Percentiles rank a stretch among this genome's conserved stretches.
These are phyloP conservation scores for Ustilago crameri DNA, from an alignment of 1,284 basidiomycete genomes.

Conservation along the genomic window DNA sequence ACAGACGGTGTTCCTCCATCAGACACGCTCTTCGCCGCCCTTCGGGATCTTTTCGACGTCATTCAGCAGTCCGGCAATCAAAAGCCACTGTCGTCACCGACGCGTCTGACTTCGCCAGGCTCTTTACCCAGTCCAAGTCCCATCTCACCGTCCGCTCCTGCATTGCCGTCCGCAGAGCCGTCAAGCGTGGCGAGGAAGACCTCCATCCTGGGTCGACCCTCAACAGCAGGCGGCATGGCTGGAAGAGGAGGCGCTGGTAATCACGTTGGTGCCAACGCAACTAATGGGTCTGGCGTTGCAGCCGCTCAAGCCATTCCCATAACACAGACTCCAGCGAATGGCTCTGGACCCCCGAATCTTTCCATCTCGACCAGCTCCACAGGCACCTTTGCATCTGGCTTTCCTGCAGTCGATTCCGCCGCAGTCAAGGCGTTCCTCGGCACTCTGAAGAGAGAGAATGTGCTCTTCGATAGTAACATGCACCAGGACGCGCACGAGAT, in stretches of 20 bases:
- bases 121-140: constrained; percentile 37
- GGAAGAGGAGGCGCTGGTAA: constrained; percentile 36
- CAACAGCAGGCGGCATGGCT: constrained; percentile 23
- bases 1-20: constrained; percentile 35
- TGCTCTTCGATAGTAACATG: constrained; percentile 64
- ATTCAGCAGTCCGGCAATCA: constrained; percentile 44
- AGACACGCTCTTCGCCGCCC: constrained; percentile 46
- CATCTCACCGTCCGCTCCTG: constrained; percentile 22
- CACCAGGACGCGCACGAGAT: constrained; percentile 95
- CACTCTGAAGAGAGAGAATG: constrained; percentile 58
- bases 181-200: constrained; percentile 24
- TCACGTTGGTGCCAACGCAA: constrained; percentile 14
- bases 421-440: constrained; percentile 57
- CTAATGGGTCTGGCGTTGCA: constrained; percentile 9
- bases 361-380: constrained; percentile 42
- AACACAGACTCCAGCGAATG: constrained; percentile 19
- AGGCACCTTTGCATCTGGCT: constrained; percentile 83
- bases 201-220: constrained; percentile 38
- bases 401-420: constrained; percentile 75
- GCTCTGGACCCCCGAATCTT: constrained; percentile 25
- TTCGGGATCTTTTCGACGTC: constrained; percentile 50
- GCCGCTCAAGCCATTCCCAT: constrained; percentile 40
- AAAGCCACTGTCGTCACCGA: constrained; percentile 31
- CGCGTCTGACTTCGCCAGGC: constrained; percentile 22
- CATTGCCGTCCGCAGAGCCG: constrained; percentile 7